Base-by-base conservation (phyloP, 352 stramenopile genomes). In the Blastocystis hominis region DNA sequence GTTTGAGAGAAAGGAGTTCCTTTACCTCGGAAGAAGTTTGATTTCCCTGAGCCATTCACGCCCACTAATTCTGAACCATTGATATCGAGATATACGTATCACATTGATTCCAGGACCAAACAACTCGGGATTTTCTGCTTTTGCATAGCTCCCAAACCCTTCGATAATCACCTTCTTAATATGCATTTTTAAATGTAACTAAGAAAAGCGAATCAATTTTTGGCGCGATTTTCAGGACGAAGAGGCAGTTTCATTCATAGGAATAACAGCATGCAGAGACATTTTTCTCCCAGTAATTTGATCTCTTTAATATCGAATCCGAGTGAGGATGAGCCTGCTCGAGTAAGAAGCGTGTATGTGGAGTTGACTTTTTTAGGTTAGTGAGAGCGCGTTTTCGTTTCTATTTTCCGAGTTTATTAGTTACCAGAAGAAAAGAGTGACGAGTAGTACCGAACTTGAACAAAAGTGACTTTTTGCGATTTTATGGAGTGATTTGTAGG, bases 1-100 rank as follows among this genome's bases (percentile, higher is more conserved):
- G 20, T 55, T 36, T 38, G 42, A 20, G 36, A 13, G n/a, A 44
- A 34, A 7, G 50, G 42, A n/a, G 20, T 2, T 20, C 1, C 1
- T 38, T 0, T 46, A 90, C 88, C 88, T 90, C 98, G 95, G 90
- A 99, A 99, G 80, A 99, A 96, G 91, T 99, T 99, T 42, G 90
- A 92, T 86, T 93, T 93, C 53, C 91, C 91, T 34, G 84, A 90
- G 79, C 95, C 95, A 89, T 99, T 99, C 78, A 96, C 91, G 13
- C 97, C 97, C 47, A 99, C 96, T 90, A 88, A 54, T 40, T 1
- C 13, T 54, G 7, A 68, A 7, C 0, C 4, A 46, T 10, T 36
- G 50, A 9, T 7, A 50, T 24, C 70, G 46, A 1, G 44, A 64
- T 13, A 4, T n/a, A 90, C 88, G 24, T 47, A 99, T 96, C 38